Base-by-base conservation (phyloP, 352 stramenopile species). In the Blastocystis sp. region DNA sequence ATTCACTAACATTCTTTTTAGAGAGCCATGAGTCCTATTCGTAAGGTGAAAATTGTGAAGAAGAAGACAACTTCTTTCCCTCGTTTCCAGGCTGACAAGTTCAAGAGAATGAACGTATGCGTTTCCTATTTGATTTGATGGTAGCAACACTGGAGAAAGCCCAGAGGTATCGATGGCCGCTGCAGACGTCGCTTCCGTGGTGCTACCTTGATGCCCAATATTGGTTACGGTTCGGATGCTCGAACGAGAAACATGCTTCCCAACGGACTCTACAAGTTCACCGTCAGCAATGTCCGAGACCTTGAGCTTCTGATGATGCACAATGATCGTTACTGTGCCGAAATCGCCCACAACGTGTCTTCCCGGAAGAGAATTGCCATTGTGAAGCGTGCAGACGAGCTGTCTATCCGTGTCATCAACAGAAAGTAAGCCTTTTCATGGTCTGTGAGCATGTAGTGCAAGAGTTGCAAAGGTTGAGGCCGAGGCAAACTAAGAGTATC, bases 131-230 rank as follows among this genome's bases (percentile, higher is more conserved):
- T 45, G 43, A 53, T 37, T 45, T 34, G 20, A 13, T 13, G 70
- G 7, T 87, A 87, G 59, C 76, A 87, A 64, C 76, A 87, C 53
- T 99, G 97, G 97, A 95, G 97, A 92, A 98, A 98, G 92, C 96
- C 96, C 69, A 98, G 98, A 94, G 97, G 97, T 98, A 99, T 99
- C 93, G 97, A 99, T 94, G 95, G 95, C 92, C 96, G 96, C 90
- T 96, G 98, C 87, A 95, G 96, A 92, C 96, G 97, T 92, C 96
- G 97, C 92, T 99, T 99, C 93, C 98, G 98, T 94, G 97, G 97
- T 84, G 94, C 96, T 69, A 95, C 98, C 91, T 95, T 96, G 91
- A 98, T 98, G 96, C 96, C 96, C 66, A 98, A 97, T 92, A 97
- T 99, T 91, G 97, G 97, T 90, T 99, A 99, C 93, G 97, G 96